A percentile compares a stretch with the other conserved stretches of the same genome.
Conservation (phyloP, 768 basidiomycete genomes). For the Russula brevipes region DNA sequence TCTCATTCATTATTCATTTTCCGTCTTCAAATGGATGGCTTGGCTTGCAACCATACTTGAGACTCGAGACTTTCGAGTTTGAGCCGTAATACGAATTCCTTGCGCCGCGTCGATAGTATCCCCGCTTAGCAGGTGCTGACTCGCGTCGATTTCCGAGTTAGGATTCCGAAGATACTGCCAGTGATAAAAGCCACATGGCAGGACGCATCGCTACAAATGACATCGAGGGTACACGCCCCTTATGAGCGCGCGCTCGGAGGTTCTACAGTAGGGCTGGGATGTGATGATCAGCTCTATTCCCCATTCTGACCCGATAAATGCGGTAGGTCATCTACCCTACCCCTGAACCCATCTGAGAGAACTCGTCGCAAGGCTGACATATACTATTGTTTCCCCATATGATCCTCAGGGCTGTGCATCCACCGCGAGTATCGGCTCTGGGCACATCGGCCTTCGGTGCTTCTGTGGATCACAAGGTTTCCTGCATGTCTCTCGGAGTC, state of each 20-base stretch:
- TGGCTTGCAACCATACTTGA: too few species aligned
- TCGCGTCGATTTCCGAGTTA: conserved; percentile 26
- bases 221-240: background rate
- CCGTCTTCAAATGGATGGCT: too few species aligned
- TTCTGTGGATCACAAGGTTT: conserved; percentile 58
- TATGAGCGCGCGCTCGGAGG: background rate
- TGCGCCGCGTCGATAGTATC: conserved; percentile 39
- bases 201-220: conserved; percentile 17
- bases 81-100: background rate
- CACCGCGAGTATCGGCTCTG: conserved; percentile 72
- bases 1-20: too few species aligned
- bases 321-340: background rate
- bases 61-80: background rate
- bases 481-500: too few species aligned
- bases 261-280: background rate
- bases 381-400: background rate
- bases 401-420: background rate
- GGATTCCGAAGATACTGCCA: conserved; percentile 59
- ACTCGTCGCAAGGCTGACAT: too few species aligned
- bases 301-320: too few species aligned
- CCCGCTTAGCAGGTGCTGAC: background rate
- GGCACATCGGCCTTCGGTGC: conserved; percentile 86
- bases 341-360: background rate
- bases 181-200: too few species aligned
- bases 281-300: background rate